phyloP scores from a whole-genome alignment of 176 grass and related monocot species.

The Oryza coarctata region DNA sequence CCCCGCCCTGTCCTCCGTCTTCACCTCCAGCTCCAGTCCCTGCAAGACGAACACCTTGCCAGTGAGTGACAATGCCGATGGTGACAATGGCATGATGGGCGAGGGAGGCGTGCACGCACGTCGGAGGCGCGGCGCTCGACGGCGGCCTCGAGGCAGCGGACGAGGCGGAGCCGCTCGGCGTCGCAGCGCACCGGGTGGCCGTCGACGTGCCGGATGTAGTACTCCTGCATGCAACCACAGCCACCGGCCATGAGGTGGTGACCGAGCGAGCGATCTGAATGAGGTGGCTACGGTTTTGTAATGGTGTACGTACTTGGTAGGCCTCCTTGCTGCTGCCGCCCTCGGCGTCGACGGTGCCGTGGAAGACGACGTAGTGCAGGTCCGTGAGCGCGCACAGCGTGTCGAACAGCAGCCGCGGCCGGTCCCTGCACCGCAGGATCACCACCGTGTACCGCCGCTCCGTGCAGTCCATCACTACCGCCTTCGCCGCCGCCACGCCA shows the following conservation, averaged over 20 bases:
- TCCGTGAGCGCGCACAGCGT: slow-evolving; percentile 61
- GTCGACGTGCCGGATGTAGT: slow-evolving; percentile 70
- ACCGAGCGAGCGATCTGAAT: not conserved
- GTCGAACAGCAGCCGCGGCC: slow-evolving; percentile 68
- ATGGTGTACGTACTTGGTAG: slow-evolving; percentile 55
- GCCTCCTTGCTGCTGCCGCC: slow-evolving; percentile 39
- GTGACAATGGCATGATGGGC: no score
- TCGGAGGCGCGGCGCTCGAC: slow-evolving; percentile 50
- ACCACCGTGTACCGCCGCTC: slow-evolving; percentile 63
- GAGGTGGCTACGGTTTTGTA: not conserved
- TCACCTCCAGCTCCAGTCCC: slow-evolving; percentile 51
- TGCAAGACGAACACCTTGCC: slow-evolving; percentile 17
- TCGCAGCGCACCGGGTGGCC: slow-evolving; percentile 46
- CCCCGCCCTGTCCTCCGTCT: slow-evolving; percentile 39
- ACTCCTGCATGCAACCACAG: slow-evolving; percentile 60
- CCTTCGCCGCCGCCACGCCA: not conserved
- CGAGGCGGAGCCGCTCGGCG: slow-evolving; percentile 41
- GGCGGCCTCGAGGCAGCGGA: slow-evolving; percentile 57
- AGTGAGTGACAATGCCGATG: not conserved
- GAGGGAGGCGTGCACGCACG: not conserved
- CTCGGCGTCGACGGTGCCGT: slow-evolving; percentile 61
- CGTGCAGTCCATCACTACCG: slow-evolving; percentile 44
- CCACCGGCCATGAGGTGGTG: not conserved
- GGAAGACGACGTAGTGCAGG: slow-evolving; percentile 70
- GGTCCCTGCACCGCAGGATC: slow-evolving; percentile 51